Evolutionary conservation across 495 filamentous ascomycete species (phyloP).

Genomic region (Aspergillus mulundensis): DNA sequence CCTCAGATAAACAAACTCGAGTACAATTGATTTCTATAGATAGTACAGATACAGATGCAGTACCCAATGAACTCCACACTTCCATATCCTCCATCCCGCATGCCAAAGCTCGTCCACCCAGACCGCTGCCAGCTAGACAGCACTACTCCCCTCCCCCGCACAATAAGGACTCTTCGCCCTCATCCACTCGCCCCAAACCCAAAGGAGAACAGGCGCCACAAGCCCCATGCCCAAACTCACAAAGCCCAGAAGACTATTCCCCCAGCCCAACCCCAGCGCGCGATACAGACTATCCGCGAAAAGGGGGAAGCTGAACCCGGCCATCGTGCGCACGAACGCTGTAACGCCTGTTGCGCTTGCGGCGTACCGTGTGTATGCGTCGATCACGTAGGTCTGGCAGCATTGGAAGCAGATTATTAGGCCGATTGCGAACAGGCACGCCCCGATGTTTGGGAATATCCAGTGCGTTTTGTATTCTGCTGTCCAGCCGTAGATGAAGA

Average conservation of each 20-base stretch:
- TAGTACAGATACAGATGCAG: not conserved
- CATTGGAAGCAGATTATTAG: conserved; percentile 18
- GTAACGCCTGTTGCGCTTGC: conserved; percentile 14
- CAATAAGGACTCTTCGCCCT: conserved; percentile 8
- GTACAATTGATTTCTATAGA: not conserved
- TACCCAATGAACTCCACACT: no score
- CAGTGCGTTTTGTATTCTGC: conserved; percentile 33
- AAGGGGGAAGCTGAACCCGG: conserved; percentile 15
- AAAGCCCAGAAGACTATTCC: conserved; percentile 12
- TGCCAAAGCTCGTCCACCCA: no score
- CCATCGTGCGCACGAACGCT: conserved; percentile 12
- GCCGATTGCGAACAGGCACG: conserved; percentile 46
- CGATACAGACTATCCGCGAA: conserved; percentile 11
- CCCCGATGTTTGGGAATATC: conserved; percentile 45
- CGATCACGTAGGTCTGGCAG: conserved; percentile 13
- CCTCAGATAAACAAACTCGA: no score
- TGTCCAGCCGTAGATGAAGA: conserved; percentile 19
- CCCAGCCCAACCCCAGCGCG: conserved; percentile 14
- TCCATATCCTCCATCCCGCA: no score
- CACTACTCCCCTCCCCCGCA: not conserved
- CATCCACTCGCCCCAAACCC: conserved; percentile 12
- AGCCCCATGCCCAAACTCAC: conserved; percentile 7
- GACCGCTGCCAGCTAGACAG: not conserved
- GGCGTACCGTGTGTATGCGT: conserved; percentile 13
- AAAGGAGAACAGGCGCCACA: conserved; percentile 11